A percentile compares a stretch with the other conserved stretches of the same genome.
These are phyloP conservation scores for Vachellia collinsii DNA, from an alignment of 306 rosid genomes.

Conservation along the genomic window DNA sequence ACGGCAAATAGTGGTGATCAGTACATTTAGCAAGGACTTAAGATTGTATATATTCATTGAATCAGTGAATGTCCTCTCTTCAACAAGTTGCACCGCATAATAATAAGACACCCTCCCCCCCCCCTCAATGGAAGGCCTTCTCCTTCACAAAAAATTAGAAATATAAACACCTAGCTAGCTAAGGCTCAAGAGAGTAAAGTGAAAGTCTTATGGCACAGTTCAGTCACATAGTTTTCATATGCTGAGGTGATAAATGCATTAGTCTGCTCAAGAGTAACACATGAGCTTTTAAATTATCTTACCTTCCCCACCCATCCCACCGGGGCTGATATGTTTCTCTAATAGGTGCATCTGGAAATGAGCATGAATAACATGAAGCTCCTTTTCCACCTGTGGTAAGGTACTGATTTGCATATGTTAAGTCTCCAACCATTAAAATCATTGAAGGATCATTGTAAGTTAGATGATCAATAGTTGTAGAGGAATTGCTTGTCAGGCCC, in stretches of 20 bases:
- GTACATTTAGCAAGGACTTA: background rate
- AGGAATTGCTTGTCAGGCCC: constrained; percentile 86
- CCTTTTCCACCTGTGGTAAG: constrained; percentile 92
- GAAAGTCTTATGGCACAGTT: background rate
- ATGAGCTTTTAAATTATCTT: constrained; percentile 26
- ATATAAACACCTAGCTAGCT: constrained; percentile 17
- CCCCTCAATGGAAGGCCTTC: background rate
- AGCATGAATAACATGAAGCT: constrained; percentile 76
- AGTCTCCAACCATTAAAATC: constrained; percentile 83
- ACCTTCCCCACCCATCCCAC: constrained; percentile 99
- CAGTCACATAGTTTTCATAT: constrained; percentile 6
- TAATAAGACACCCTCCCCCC: background rate
- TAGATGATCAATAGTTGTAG: constrained; percentile 80
- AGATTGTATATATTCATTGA: background rate
- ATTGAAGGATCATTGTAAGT: constrained; percentile 79
- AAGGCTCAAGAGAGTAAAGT: background rate
- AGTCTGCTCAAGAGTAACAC: background rate
- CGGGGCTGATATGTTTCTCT: constrained; percentile 96
- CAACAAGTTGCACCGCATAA: background rate
- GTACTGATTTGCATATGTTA: constrained; percentile 82
- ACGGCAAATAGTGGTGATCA: background rate
- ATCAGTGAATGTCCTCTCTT: background rate
- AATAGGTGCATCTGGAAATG: constrained; percentile 86
- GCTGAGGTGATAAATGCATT: constrained; percentile 15
- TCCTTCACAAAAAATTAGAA: constrained; percentile 16